A percentile compares a stretch with the other conserved stretches of the same genome.
phyloP scores from a whole-genome alignment of 495 filamentous ascomycete genomes.

The Penicillium roqueforti region DNA sequence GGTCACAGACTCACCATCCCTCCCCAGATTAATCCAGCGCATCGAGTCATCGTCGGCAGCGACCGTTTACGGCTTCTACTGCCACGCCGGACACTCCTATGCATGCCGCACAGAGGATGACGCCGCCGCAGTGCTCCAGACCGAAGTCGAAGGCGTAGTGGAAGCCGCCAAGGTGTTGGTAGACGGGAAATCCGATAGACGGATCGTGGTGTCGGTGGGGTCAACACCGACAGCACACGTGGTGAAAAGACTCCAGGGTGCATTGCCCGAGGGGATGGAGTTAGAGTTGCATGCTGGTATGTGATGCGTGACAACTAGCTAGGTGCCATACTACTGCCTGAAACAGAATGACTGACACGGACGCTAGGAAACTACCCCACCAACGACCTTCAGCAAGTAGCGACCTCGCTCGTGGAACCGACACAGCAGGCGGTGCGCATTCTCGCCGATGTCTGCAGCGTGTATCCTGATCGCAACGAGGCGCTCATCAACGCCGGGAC shows the following conservation, averaged over 20 bases:
- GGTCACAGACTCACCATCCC: conserved; percentile 3
- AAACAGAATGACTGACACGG: background rate
- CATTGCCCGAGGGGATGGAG: conserved; percentile 18
- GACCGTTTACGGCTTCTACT: conserved; percentile 21
- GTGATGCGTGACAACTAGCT: background rate
- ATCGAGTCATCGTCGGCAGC: conserved; percentile 18
- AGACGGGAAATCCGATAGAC: background rate
- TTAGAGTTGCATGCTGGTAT: conserved; percentile 28
- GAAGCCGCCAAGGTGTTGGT: conserved; percentile 15
- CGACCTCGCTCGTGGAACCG: conserved; percentile 15
- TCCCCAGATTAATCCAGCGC: conserved; percentile 14
- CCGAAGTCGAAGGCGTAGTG: conserved; percentile 22
- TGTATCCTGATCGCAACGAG: conserved; percentile 28
- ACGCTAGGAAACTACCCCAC: conserved; percentile 21
- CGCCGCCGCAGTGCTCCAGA: conserved; percentile 9
- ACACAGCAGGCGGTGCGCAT: conserved; percentile 23
- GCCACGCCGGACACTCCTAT: conserved; percentile 29
- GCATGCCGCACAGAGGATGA: conserved; percentile 14
- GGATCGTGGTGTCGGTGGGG: conserved; percentile 31
- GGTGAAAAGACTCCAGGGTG: conserved; percentile 19
- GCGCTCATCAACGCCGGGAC: conserved; percentile 26
- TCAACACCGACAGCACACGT: conserved; percentile 38
- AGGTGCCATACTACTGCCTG: background rate
- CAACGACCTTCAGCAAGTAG: conserved; percentile 28
- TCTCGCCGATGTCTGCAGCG: conserved; percentile 23